Conservation (phyloP, 768 basidiomycete species). For the Rhodosporidiobolus sp. region DNA sequence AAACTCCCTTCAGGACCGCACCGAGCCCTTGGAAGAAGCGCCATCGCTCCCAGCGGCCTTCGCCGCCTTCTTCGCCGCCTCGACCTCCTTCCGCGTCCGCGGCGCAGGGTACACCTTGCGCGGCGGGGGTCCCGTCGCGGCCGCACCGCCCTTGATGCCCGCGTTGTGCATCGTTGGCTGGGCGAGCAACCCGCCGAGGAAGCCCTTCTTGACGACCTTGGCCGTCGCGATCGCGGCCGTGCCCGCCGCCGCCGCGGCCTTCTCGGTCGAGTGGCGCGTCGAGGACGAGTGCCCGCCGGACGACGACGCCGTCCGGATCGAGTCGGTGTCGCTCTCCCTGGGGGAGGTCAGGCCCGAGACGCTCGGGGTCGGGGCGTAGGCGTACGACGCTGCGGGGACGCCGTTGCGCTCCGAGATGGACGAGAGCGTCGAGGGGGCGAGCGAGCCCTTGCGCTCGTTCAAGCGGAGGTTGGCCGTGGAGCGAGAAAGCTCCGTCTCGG, state of each 20-base stretch:
- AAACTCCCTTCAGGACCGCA: neutral
- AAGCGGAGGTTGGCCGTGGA: neutral
- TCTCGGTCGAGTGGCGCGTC: conserved; percentile 2
- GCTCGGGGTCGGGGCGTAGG: conserved; percentile 1
- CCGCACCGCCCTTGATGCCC: neutral
- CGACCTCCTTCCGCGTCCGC: conserved; percentile 1
- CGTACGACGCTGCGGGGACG: neutral
- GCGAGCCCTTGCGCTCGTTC: neutral
- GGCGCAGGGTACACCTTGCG: conserved; percentile 19
- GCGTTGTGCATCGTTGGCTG: conserved; percentile 28
- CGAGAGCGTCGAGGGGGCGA: neutral
- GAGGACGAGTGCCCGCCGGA: conserved; percentile 3
- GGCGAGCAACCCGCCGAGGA: neutral
- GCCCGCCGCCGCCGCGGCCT: neutral
- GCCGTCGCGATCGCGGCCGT: neutral
- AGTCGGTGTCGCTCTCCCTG: neutral
- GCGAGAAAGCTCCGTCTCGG: neutral
- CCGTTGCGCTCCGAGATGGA: neutral
- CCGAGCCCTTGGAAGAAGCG: neutral
- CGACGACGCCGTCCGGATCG: conserved; percentile 4
- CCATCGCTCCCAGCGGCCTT: neutral
- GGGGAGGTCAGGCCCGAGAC: neutral
- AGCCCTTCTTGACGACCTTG: conserved; percentile 29
- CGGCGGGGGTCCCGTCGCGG: conserved; percentile 13
- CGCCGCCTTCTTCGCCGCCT: neutral